Evolutionary conservation across 176 grass and related monocot species (phyloP), one percentile per base, ranked within the genome.

Genomic region (Ensete glaucum): DNA sequence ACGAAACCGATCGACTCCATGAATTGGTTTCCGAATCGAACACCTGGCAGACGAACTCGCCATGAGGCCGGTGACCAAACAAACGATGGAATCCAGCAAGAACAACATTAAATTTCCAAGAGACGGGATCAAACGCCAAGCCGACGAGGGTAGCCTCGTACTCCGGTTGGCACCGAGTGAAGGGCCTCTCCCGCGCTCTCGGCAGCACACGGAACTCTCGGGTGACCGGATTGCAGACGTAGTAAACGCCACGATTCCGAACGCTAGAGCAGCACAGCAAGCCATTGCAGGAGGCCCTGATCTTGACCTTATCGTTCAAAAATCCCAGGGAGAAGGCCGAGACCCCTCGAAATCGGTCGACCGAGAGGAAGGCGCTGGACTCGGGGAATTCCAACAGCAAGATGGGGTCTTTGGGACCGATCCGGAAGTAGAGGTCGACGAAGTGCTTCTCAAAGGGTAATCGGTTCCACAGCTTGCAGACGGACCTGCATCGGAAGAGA

Each of bases 81-180:
- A 71, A 76, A 11, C 85, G 85, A 54, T 87, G 58, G 73, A 83
- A 87, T 12, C 85, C 85, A 9, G 85, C 85, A 16, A 87, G 78
- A 70, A 83, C 85, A 14, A 87, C 80, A 49, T 77, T 74, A 66
- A 83, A 80, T 53, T 29, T 82, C 80, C 77, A 83, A 15, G 85
- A 53, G 8, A 77, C 48, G 20, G 76, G 80, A 26, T 83, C 78
- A 14, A 87, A 82, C 1, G 74, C 75, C 50, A 87, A 74, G 29
- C 85, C 85, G 1, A 83, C 80, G 25, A 87, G 72, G 59, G 85
- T 87, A 2, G 75, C 76, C 80, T 87, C 85, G 64, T 87, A 87
- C 72, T 75, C 81, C 9, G 85, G 85, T 53, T 87, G 80, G 62
- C 74, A 82, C 25, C 85, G 58, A 6, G 85, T 87, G 62, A 87